Evolutionary conservation across 2,329 filamentous ascomycete genomes (phyloP).

Genomic region (Corynespora cassiicola): DNA sequence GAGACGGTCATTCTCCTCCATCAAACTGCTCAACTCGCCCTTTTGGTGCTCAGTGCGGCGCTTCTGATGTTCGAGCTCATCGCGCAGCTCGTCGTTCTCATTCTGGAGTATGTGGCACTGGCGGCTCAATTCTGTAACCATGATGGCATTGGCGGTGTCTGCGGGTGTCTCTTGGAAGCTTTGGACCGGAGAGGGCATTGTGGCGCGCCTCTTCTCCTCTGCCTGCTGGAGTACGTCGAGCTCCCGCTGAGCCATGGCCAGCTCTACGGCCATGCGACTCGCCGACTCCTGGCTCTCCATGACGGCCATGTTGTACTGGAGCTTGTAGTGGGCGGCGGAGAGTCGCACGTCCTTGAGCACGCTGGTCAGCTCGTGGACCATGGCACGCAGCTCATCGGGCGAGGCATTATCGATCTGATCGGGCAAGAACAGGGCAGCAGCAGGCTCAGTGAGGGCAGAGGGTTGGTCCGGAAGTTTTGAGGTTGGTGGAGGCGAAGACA

Average conservation of each 20-base stretch:
- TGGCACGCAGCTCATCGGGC: slow-evolving; percentile 59
- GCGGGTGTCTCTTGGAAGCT: slow-evolving; percentile 57
- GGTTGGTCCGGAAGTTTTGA: slow-evolving; percentile 33
- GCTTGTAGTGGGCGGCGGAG: slow-evolving; percentile 86
- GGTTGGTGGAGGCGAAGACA: slow-evolving; percentile 58
- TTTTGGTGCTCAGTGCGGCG: slow-evolving; percentile 80
- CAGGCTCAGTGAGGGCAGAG: slow-evolving; percentile 34
- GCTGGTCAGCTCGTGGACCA: slow-evolving; percentile 59
- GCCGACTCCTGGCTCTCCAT: slow-evolving; percentile 85
- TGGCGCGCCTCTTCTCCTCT: slow-evolving; percentile 69
- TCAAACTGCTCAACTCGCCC: slow-evolving; percentile 72
- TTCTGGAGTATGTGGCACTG: slow-evolving; percentile 71
- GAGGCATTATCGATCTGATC: slow-evolving; percentile 61
- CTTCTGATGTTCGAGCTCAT: slow-evolving; percentile 75
- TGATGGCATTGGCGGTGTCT: slow-evolving; percentile 62
- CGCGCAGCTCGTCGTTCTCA: slow-evolving; percentile 69
- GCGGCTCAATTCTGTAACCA: slow-evolving; percentile 54
- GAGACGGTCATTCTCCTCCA: slow-evolving; percentile 78
- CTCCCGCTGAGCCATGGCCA: slow-evolving; percentile 88
- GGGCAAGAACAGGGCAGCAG: slow-evolving; percentile 52
- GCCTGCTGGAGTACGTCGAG: slow-evolving; percentile 81
- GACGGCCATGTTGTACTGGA: slow-evolving; percentile 84
- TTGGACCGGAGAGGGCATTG: slow-evolving; percentile 60
- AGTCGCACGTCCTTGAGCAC: slow-evolving; percentile 74
- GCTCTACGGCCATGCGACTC: slow-evolving; percentile 87